Evolutionary conservation across 2,329 filamentous ascomycete genomes (phyloP).

Genomic region (Penicillium hordei): DNA sequence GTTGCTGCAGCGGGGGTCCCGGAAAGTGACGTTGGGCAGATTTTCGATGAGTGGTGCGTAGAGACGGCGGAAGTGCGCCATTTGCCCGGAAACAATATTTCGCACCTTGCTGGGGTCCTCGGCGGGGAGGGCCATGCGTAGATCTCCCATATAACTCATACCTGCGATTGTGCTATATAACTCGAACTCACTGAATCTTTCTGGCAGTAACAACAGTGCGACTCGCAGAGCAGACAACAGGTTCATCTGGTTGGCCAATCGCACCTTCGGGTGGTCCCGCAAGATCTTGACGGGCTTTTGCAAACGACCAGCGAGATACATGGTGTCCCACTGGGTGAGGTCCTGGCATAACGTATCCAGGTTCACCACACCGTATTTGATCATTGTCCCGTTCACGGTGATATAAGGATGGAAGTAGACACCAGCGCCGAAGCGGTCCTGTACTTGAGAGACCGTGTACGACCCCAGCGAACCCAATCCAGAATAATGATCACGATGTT

Average conservation of each 20-base stretch:
- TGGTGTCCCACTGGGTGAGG: constrained; percentile 84
- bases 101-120: constrained; percentile 90
- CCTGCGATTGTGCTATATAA: constrained; percentile 89
- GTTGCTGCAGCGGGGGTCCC: constrained; percentile 60
- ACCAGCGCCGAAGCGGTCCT: constrained; percentile 85
- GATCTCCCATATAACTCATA: constrained; percentile 91
- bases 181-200: constrained; percentile 79
- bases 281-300: constrained; percentile 99
- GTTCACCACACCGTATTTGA: constrained; percentile 98
- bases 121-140: constrained; percentile 87
- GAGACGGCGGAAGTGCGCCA: constrained; percentile 84
- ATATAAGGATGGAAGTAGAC: constrained; percentile 98
- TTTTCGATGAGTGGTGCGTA: constrained; percentile 88
- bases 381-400: constrained; percentile 88
- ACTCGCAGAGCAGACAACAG: constrained; percentile 87
- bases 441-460: constrained; percentile 77
- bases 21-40: constrained; percentile 82
- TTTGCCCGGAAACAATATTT: constrained; percentile 91
- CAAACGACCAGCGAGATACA: constrained; percentile 93
- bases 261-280: constrained; percentile 86
- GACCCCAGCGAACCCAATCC: constrained; percentile 79
- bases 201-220: constrained; percentile 80
- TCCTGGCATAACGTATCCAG: constrained; percentile 85
- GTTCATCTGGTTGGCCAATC: constrained; percentile 94
- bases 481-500: constrained; percentile 92